Evolutionary conservation across 441 rosid species (phyloP), one percentile per base, ranked within the genome.

Genomic region (Erysimum cheiri): DNA sequence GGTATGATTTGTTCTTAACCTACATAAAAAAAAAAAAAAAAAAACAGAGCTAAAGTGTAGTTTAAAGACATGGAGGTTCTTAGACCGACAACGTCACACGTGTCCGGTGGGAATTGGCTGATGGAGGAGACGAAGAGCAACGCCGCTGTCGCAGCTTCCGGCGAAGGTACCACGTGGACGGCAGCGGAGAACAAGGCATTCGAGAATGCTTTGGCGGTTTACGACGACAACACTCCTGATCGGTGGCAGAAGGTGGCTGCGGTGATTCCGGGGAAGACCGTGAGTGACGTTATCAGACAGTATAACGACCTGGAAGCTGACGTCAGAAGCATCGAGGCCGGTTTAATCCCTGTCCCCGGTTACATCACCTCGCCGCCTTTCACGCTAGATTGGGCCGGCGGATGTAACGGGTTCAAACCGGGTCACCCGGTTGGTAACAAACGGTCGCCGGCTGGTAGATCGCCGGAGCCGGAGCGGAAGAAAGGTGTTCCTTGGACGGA

Each of bases 401-500:
- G 73, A 54, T 78, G 48, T 66, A 88, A 87, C 72, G 92, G 88
- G 6, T 88, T 83, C 12, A 88, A 80, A 65, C 88, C 6, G 44
- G 87, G 81, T 54, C 83, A 85, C 15, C 85, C 0, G 40, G 85
- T 79, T 31, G 79, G 87, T 53, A 85, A 82, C 15, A 94, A 83
- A 74, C 81, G 92, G 60, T 84, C 86, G 26, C 15, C 81, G 0
- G 74, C 80, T 0, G 62, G 82, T 29, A 74, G 91, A 52, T 76
- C 87, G 57, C 83, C 87, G 29, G 97, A 94, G 69, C 89, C 80
- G 67, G 93, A 88, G 64, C 80, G 90, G 75, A 88, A 88, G 83
- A 88, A 88, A 70, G 93, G 93, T n/a, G 84, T 88, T 54, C 93
- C 93, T 8, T 87, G 92, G 92, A 87, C 93, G 3, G 93, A 88